Conservation (phyloP, 495 filamentous ascomycete species). For the Penicillium malachiteum region DNA sequence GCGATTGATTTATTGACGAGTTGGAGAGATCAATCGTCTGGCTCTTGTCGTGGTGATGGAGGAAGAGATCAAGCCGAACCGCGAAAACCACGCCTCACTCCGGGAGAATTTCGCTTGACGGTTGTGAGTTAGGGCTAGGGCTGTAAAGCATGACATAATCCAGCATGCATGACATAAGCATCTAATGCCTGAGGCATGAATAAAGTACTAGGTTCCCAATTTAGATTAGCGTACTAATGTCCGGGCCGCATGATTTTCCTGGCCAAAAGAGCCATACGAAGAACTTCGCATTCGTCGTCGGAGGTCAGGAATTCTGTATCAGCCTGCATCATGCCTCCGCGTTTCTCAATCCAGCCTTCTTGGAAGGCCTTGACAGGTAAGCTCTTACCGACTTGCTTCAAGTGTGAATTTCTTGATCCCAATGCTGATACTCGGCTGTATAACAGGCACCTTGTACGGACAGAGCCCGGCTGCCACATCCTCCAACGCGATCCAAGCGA, state of each 20-base stretch:
- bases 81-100: slow-evolving; percentile 31
- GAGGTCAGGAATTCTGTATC: slow-evolving; percentile 11
- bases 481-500: slow-evolving; percentile 32
- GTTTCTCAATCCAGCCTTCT: slow-evolving; percentile 63
- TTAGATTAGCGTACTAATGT: slow-evolving; percentile 26
- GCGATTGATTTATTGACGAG: slow-evolving; percentile 53
- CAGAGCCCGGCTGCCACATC: slow-evolving; percentile 32
- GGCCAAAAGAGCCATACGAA: slow-evolving; percentile 25
- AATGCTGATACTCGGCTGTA: slow-evolving; percentile 6
- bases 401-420: neutral
- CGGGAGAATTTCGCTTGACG: slow-evolving; percentile 44
- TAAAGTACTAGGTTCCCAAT: neutral
- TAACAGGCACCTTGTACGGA: slow-evolving; percentile 33
- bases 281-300: slow-evolving; percentile 21
- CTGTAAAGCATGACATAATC: slow-evolving; percentile 6
- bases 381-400: slow-evolving; percentile 3
- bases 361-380: slow-evolving; percentile 63
- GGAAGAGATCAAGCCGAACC: slow-evolving; percentile 36
- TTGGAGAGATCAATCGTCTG: slow-evolving; percentile 55
- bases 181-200: slow-evolving; percentile 16
- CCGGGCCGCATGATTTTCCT: slow-evolving; percentile 35
- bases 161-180: neutral
- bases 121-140: slow-evolving; percentile 40
- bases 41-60: slow-evolving; percentile 50
- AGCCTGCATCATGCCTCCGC: slow-evolving; percentile 64